These are phyloP conservation scores for Volutella citrinella DNA, from an alignment of 2,329 filamentous ascomycete genomes.

Conservation along the genomic window DNA sequence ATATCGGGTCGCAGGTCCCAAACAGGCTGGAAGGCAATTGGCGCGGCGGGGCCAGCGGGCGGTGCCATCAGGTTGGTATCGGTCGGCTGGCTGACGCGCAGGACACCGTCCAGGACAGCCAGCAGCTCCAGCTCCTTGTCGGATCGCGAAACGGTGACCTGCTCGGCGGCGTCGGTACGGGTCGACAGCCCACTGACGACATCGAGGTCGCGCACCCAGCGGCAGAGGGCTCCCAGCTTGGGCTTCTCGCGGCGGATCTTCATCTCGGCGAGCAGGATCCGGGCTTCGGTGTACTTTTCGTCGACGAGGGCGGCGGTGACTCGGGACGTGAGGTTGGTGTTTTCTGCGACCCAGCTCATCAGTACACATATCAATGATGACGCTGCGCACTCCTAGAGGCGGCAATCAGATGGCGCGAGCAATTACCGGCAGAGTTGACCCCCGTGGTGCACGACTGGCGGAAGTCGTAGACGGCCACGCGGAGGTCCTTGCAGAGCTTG, in stretches of 20 bases:
- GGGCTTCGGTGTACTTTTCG: slow-evolving; percentile 62
- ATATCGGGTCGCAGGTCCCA: slow-evolving; percentile 56
- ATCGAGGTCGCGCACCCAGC: slow-evolving; percentile 70
- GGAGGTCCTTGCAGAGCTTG: slow-evolving; percentile 63
- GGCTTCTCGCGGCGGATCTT: slow-evolving; percentile 62
- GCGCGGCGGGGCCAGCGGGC: slow-evolving; percentile 32
- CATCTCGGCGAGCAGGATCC: slow-evolving; percentile 67
- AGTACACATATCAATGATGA: not conserved
- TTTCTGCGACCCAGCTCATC: slow-evolving; percentile 32
- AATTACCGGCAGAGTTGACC: slow-evolving; percentile 54
- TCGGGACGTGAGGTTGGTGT: slow-evolving; percentile 62
- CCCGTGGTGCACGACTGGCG: slow-evolving; percentile 67
- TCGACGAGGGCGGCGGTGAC: slow-evolving; percentile 65
- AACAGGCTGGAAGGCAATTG: slow-evolving; percentile 56
- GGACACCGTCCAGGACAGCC: slow-evolving; percentile 59
- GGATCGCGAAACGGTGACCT: slow-evolving; percentile 33
- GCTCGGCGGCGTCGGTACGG: slow-evolving; percentile 41
- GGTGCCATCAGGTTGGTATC: slow-evolving; percentile 43
- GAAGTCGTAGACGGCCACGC: slow-evolving; percentile 67
- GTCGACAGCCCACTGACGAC: slow-evolving; percentile 64
- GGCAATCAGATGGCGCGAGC: too few species aligned
- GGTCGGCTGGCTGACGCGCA: slow-evolving; percentile 60
- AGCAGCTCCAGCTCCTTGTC: slow-evolving; percentile 54
- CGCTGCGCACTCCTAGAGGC: too few species aligned
- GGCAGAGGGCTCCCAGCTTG: slow-evolving; percentile 65